Conservation (phyloP, 371 early-diverging fungal species). For the Mortierella sp. region DNA sequence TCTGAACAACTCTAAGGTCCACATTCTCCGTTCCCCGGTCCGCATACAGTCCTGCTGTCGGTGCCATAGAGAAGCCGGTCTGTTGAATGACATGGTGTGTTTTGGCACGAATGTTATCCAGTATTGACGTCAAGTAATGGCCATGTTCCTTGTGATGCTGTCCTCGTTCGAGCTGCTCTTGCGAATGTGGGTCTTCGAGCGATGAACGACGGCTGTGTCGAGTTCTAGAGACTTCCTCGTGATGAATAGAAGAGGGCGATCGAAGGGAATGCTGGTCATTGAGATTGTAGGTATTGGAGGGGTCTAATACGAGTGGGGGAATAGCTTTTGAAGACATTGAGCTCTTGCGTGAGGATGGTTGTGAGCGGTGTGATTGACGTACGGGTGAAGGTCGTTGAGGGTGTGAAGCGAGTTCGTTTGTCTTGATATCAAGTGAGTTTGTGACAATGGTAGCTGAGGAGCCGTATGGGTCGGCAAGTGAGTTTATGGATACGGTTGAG, state of each 20-base stretch:
- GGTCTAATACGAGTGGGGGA: too few relatives aligned
- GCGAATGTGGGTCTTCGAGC: conserved; percentile 7
- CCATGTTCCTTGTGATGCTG: background rate
- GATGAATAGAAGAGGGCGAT: background rate
- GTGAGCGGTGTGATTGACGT: conserved; percentile 9
- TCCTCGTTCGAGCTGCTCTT: conserved; percentile 10
- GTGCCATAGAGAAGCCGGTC: conserved; percentile 42
- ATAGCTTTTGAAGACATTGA: conserved; percentile 6
- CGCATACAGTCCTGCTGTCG: conserved; percentile 33
- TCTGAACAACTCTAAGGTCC: conserved; percentile 18
- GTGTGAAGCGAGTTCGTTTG: conserved; percentile 9
- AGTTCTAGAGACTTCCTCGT: conserved; percentile 3
- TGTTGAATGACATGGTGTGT: conserved; percentile 37
- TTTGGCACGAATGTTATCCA: conserved; percentile 31
- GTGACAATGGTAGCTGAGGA: conserved; percentile 28
- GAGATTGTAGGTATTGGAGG: too few relatives aligned
- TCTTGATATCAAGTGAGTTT: conserved; percentile 13
- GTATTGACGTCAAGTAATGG: conserved; percentile 16
- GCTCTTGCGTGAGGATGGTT: conserved; percentile 24
- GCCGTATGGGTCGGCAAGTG: conserved; percentile 19
- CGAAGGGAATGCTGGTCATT: background rate
- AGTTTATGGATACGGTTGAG: conserved; percentile 28
- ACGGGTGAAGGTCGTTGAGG: conserved; percentile 7
- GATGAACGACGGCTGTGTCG: conserved; percentile 9
- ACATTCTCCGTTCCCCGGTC: conserved; percentile 35